Conservation (phyloP, 805 yeast genomes). For the Candida schatavii region DNA sequence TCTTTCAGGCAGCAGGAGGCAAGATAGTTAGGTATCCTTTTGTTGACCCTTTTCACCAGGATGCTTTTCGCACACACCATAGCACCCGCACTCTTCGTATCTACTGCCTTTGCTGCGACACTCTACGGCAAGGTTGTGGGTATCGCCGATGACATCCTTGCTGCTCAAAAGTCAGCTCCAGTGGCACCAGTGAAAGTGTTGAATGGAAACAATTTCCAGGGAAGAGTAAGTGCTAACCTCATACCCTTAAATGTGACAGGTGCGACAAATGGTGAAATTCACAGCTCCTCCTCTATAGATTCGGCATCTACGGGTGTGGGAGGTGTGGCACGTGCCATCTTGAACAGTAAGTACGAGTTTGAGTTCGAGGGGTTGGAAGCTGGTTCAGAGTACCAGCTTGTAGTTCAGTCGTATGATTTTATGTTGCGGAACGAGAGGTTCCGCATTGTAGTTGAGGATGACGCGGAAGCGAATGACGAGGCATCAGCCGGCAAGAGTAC, state of each 20-base stretch:
- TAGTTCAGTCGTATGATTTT: conserved; percentile 36
- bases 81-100: not conserved
- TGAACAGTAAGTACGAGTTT: conserved; percentile 26
- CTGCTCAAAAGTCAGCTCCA: not conserved
- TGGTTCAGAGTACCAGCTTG: conserved; percentile 33
- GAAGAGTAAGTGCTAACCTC: conserved; percentile 27
- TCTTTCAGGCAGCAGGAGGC: not conserved
- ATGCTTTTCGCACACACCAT: not conserved
- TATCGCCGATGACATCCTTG: conserved; percentile 19
- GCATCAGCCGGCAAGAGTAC: not conserved
- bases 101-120: not conserved
- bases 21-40: no score
- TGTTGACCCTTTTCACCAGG: not conserved
- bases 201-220: conserved; percentile 35
- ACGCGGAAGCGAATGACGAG: not conserved
- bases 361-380: conserved; percentile 16
- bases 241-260: conserved; percentile 6
- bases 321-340: not conserved
- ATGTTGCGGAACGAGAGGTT: conserved; percentile 22
- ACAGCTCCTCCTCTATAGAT: not conserved
- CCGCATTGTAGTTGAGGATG: conserved; percentile 17
- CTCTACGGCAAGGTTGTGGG: conserved; percentile 2
- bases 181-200: conserved; percentile 16
- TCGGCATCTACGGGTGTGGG: no score
- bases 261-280: no score